A percentile compares a stretch with the other conserved stretches of the same genome.
Conservation (phyloP, 257 asterid species). For the Solanum okadae region DNA sequence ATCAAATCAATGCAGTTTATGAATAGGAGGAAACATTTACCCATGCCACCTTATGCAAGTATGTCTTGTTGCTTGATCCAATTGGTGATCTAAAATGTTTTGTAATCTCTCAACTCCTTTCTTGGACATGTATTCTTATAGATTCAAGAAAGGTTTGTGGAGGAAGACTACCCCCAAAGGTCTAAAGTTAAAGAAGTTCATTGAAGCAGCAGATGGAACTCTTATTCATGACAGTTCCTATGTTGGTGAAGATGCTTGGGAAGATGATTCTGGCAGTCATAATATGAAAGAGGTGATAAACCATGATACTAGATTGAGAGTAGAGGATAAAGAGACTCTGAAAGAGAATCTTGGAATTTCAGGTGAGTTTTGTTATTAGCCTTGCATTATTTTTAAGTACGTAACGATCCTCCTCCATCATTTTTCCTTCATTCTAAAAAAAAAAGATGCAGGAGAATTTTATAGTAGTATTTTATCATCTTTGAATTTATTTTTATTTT, state of each 20-base stretch:
- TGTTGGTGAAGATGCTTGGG: conserved; percentile 96
- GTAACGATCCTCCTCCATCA: neutral
- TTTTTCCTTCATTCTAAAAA: neutral
- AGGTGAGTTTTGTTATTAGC: conserved; percentile 29
- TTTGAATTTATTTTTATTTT: neutral
- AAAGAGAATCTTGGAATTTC: conserved; percentile 67
- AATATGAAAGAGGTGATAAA: conserved; percentile 47
- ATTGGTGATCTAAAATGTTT: neutral
- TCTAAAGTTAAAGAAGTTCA: conserved; percentile 72
- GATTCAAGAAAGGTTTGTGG: conserved; percentile 88
- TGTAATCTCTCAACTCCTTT: neutral
- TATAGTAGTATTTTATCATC: neutral
- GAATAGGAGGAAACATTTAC: neutral
- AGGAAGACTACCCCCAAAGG: conserved; percentile 89
- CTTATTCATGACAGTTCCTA: conserved; percentile 80
- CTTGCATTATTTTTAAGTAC: neutral
- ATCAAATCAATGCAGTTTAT: neutral
- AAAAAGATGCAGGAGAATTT: neutral
- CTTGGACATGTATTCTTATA: conserved; percentile 8
- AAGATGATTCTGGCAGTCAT: conserved; percentile 50
- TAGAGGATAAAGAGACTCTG: conserved; percentile 46
- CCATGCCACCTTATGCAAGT: neutral
- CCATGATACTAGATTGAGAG: conserved; percentile 33
- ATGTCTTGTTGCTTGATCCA: neutral
- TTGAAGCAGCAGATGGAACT: conserved; percentile 82